These are phyloP conservation scores for Stereocaulon alpinum DNA, from an alignment of 495 filamentous ascomycete genomes.

Conservation along the genomic window DNA sequence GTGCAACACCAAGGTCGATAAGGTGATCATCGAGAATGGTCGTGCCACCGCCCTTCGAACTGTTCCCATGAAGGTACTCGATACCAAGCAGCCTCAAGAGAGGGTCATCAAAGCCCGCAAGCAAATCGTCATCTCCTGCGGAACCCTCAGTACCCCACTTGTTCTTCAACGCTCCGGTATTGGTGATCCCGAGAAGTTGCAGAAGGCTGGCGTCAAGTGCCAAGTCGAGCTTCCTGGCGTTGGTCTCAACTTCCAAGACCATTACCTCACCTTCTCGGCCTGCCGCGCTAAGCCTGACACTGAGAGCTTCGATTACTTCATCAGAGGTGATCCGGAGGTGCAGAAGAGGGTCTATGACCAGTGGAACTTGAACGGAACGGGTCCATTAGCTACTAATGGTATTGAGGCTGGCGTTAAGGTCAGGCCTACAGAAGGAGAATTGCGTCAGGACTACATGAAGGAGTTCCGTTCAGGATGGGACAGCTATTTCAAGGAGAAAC, in stretches of 20 bases:
- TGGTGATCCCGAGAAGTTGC: conserved; percentile 61
- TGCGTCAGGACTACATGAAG: conserved; percentile 54
- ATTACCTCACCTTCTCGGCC: conserved; percentile 70
- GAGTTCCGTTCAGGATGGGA: conserved; percentile 65
- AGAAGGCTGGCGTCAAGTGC: conserved; percentile 57
- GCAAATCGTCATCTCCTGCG: conserved; percentile 68
- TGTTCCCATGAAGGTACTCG: conserved; percentile 45
- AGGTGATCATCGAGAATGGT: conserved; percentile 63
- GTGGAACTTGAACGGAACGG: conserved; percentile 71
- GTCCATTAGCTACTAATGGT: conserved; percentile 71
- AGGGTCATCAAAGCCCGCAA: conserved; percentile 61
- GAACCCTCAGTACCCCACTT: conserved; percentile 67
- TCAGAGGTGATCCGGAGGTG: conserved; percentile 59
- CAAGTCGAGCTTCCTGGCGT: conserved; percentile 72
- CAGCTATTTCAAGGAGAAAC: conserved; percentile 74
- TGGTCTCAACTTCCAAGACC: conserved; percentile 76
- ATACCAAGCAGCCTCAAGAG: conserved; percentile 36
- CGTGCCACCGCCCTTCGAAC: conserved; percentile 53
- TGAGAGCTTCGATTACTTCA: conserved; percentile 74
- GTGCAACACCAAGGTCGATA: conserved; percentile 76
- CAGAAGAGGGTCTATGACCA: conserved; percentile 62
- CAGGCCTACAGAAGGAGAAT: conserved; percentile 60
- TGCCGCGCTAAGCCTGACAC: conserved; percentile 68
- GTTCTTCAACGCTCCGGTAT: conserved; percentile 70
- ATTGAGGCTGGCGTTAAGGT: conserved; percentile 80